Evolutionary conservation across 1,139 yeast species (phyloP).

Genomic region (Suhomyces choctaworum): DNA sequence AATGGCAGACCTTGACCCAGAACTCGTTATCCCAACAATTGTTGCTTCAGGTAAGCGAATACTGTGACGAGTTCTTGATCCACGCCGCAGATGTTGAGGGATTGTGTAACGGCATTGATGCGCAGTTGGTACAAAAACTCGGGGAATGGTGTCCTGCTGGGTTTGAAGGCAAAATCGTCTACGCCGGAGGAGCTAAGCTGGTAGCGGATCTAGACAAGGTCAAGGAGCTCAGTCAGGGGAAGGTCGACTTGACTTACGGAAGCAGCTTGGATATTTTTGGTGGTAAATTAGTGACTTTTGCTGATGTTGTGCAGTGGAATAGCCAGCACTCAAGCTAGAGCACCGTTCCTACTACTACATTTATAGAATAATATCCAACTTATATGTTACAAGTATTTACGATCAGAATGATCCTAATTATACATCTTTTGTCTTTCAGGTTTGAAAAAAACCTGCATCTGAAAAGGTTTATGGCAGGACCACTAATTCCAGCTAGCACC

Average conservation of each 20-base stretch:
- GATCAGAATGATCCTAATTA: conserved; percentile 1
- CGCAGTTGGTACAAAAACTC: conserved; percentile 63
- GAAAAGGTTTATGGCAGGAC: too few species aligned
- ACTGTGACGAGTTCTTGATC: conserved; percentile 82
- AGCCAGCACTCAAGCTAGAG: background rate
- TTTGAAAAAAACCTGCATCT: too few species aligned
- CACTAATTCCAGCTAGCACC: conserved; percentile 14
- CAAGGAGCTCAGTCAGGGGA: conserved; percentile 65
- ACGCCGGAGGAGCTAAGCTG: conserved; percentile 95
- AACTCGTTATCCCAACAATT: conserved; percentile 56
- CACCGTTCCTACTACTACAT: background rate
- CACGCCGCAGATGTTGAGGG: conserved; percentile 99
- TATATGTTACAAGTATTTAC: conserved; percentile 6
- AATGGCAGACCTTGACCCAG: conserved; percentile 90
- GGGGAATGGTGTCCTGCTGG: conserved; percentile 73
- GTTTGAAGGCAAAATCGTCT: conserved; percentile 70
- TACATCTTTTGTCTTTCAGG: background rate
- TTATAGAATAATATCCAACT: background rate
- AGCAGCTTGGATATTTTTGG: conserved; percentile 95
- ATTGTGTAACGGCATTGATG: conserved; percentile 87
- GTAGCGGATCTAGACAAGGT: conserved; percentile 69
- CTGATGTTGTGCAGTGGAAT: conserved; percentile 78
- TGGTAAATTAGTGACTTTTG: conserved; percentile 72
- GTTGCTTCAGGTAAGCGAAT: conserved; percentile 53
- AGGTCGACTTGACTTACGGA: conserved; percentile 89